Base-by-base conservation (phyloP, 2,329 filamentous ascomycete species). In the Fusarium verticillioides region DNA sequence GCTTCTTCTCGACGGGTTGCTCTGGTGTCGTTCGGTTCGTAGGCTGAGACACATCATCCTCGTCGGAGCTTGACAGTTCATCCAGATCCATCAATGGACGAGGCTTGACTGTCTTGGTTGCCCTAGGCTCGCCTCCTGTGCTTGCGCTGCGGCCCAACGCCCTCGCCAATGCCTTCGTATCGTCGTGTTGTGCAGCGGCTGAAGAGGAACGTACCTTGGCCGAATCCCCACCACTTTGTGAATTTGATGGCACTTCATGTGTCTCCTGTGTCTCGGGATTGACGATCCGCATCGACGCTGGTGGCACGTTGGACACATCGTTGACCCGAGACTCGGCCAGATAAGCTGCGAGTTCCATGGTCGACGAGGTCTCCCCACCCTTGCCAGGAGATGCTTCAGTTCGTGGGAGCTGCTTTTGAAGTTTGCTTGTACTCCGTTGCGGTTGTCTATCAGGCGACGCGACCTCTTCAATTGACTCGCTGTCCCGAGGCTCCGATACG, bases 81-180 rank as follows among this genome's bases (percentile, higher is more conserved):
- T 94, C 93, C 18, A 94, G 85, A 61, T 91, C 90, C 70, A 91
- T 86, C 30, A 91, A 89, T 21, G 88, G 84, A 70, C 90, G 91
- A 3, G 90, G 87, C 73, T 78, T 80, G 40, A 73, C 65, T 9
- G 77, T 63, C 80, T 90, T 89, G 64, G 87, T 84, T 23, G 87
- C 88, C 77, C 87, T 89, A 5, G 84, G 77, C 43, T 89, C 88
- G 44, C 79, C 82, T 60, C 80, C 84, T 44, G 80, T 77, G 60
- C 79, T 81, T 15, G 75, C 69, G 62, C 76, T 80, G 11, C 77
- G 78, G 23, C 75, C 54, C 8, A 75, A 64, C 18, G 56, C 66
- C 66, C 75, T 80, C 39, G 75, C 71, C 26, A 73, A 47, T 19
- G 68, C 68, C 18, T 68, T 62, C 66, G 83, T 84, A 57, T 84